A percentile compares a stretch with the other conserved stretches of the same genome.
Conservation (phyloP, 2,329 filamentous ascomycete genomes). For the Zymoseptoria brevis region DNA sequence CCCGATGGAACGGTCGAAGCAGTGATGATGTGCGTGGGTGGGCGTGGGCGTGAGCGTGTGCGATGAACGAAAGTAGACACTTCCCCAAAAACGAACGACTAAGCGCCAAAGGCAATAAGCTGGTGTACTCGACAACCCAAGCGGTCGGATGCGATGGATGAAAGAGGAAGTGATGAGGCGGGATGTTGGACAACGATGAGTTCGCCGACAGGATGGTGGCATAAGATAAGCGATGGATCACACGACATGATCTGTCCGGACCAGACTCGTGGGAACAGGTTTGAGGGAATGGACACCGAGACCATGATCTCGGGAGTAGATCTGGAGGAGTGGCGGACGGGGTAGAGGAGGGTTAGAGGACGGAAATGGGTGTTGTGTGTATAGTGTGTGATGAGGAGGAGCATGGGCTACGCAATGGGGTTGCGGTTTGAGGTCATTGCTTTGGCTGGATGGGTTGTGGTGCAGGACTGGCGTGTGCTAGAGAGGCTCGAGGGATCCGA, state of each 20-base stretch:
- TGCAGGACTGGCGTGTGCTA: not conserved
- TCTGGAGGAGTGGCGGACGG: not conserved
- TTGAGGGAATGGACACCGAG: not conserved
- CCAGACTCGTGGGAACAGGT: conserved; percentile 17
- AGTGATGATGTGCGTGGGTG: not conserved
- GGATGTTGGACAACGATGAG: not conserved
- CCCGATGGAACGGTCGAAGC: conserved; percentile 4
- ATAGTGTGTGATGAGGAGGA: not conserved
- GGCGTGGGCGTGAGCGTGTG: not conserved
- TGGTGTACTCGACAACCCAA: not conserved
- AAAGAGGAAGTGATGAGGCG: not conserved
- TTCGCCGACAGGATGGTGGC: not conserved
- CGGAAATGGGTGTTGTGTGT: not conserved
- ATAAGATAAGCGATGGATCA: conserved; percentile 23
- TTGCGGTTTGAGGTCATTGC: not conserved
- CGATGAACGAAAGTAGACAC: not conserved
- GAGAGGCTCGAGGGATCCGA: not conserved
- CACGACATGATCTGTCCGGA: conserved; percentile 23
- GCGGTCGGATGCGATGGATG: not conserved
- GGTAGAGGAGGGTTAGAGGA: not conserved
- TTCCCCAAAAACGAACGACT: not conserved
- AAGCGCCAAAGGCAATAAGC: not conserved
- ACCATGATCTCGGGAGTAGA: not conserved
- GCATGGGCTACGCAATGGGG: not conserved
- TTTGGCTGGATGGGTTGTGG: not conserved